Percentiles rank a stretch among this genome's conserved stretches.
Conservation (phyloP, 148 eudicot genomes). For the Fagopyrum tataricum region DNA sequence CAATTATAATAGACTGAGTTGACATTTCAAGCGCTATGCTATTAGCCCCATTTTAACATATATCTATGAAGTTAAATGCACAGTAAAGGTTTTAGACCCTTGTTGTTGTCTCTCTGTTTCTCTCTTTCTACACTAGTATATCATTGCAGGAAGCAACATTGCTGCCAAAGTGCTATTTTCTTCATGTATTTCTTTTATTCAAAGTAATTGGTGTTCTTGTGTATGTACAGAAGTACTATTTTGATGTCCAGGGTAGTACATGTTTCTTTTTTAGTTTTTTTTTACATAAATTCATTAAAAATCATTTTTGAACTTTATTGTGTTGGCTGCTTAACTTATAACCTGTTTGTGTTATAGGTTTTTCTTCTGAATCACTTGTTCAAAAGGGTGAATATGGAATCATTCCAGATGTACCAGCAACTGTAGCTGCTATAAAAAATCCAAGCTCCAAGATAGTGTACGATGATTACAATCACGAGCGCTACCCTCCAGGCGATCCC, state of each 20-base stretch:
- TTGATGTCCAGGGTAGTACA: background rate
- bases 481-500: conserved; percentile 69
- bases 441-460: conserved; percentile 53
- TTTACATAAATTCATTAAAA: background rate
- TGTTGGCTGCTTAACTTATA: background rate
- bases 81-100: background rate
- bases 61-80: background rate
- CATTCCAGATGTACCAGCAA: conserved; percentile 41
- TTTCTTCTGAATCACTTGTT: conserved; percentile 36
- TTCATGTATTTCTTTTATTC: background rate
- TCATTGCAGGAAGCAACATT: background rate
- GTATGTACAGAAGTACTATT: background rate
- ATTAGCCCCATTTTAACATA: background rate
- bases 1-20: background rate
- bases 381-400: conserved; percentile 25
- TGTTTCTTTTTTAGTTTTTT: background rate
- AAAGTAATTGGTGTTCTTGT: too few relatives aligned
- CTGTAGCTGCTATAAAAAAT: conserved; percentile 60
- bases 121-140: background rate
- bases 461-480: conserved; percentile 56
- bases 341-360: conserved; percentile 29
- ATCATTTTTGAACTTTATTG: background rate
- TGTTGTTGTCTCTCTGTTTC: background rate
- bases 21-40: background rate
- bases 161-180: background rate